Percentiles rank a stretch among this genome's conserved stretches.
Conservation (phyloP, 2,329 filamentous ascomycete genomes). For the Podosphaera leucotricha region DNA sequence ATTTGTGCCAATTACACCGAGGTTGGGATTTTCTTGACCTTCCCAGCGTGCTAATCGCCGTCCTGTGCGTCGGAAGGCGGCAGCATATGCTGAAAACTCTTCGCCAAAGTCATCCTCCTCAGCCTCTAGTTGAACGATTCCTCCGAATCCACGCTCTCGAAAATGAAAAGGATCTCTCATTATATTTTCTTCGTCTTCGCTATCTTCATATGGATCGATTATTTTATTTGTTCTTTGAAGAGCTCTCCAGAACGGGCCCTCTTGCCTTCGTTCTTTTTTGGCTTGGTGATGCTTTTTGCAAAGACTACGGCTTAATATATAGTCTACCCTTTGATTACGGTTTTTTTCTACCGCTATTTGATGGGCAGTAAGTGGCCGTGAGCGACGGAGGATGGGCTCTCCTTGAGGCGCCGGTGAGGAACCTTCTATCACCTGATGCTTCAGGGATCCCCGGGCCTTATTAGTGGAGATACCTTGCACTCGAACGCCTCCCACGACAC, state of each 20-base stretch:
- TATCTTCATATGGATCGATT: constrained; percentile 33
- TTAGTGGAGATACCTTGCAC: constrained; percentile 10
- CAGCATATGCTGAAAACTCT: constrained; percentile 41
- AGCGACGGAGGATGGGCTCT: constrained; percentile 26
- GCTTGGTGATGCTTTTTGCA: constrained; percentile 40
- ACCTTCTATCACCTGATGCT: constrained; percentile 35
- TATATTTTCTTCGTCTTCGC: constrained; percentile 31
- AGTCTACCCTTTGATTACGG: constrained; percentile 55
- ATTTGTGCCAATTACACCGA: constrained; percentile 14
- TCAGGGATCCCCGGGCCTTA: constrained; percentile 24
- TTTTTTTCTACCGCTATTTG: constrained; percentile 63
- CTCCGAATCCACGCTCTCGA: constrained; percentile 35
- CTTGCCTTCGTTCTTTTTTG: constrained; percentile 34
- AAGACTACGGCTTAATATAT: constrained; percentile 54
- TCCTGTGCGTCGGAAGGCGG: constrained; percentile 36
- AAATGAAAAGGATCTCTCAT: constrained; percentile 18
- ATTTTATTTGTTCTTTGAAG: constrained; percentile 37
- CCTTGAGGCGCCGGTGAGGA: constrained; percentile 31
- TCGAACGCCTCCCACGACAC: constrained; percentile 14
- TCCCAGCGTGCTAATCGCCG: constrained; percentile 52
- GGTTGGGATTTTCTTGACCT: constrained; percentile 14
- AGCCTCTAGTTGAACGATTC: constrained; percentile 32
- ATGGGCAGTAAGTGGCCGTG: constrained; percentile 56
- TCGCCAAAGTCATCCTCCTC: constrained; percentile 59
- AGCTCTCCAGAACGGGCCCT: constrained; percentile 43